These are phyloP conservation scores for Mycena albidolilacea DNA, from an alignment of 768 basidiomycete species.

Conservation along the genomic window DNA sequence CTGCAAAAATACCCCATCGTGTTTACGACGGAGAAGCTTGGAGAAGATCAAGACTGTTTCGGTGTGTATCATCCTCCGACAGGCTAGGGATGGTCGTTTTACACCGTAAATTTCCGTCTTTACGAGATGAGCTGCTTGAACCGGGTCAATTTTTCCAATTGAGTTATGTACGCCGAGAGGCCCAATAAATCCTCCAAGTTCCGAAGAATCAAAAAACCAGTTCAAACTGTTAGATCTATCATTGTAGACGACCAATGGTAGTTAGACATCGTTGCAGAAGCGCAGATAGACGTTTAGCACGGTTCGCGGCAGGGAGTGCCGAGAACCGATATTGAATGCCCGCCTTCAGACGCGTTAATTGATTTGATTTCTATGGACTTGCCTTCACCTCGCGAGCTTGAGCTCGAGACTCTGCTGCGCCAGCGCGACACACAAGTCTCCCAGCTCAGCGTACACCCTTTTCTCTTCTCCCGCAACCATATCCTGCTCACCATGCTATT, in stretches of 20 bases:
- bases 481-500: slow-evolving; percentile 35
- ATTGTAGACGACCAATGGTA: too few relatives aligned
- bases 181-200: too few relatives aligned
- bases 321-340: slow-evolving; percentile 14
- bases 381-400: slow-evolving; percentile 82
- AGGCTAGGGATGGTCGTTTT: background rate
- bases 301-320: background rate
- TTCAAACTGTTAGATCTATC: too few relatives aligned
- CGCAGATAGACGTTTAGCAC: slow-evolving; percentile 7
- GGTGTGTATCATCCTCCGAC: slow-evolving; percentile 6
- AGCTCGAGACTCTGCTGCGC: slow-evolving; percentile 85
- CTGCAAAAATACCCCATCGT: slow-evolving; percentile 23
- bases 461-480: slow-evolving; percentile 31
- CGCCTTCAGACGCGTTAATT: background rate
- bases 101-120: background rate
- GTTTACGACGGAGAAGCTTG: background rate
- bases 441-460: slow-evolving; percentile 75
- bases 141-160: too few relatives aligned
- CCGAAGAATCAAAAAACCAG: too few relatives aligned
- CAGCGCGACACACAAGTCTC: slow-evolving; percentile 81
- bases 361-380: slow-evolving; percentile 67
- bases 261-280: too few relatives aligned
- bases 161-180: too few relatives aligned
- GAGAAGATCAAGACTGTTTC: background rate
- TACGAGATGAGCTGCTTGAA: background rate